Percentiles rank a stretch among this genome's conserved stretches.
These are phyloP conservation scores for Termitomyces titanicus DNA, from an alignment of 768 basidiomycete species.

Conservation along the genomic window DNA sequence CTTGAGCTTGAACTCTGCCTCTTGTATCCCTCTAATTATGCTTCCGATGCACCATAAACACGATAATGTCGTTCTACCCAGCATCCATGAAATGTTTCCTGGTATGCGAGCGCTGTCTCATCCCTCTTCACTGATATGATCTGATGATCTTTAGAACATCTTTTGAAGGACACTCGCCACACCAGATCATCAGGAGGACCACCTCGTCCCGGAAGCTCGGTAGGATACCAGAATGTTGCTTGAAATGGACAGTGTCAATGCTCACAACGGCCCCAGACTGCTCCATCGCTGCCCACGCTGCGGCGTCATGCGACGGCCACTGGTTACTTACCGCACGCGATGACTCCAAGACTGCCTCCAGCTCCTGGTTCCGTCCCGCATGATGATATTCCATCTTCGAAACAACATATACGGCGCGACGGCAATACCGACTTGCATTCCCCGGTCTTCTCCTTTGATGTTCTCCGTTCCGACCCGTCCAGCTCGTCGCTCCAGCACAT, in stretches of 20 bases:
- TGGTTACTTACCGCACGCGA: background rate
- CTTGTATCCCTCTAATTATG: background rate
- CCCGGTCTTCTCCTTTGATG: slow-evolving; percentile 35
- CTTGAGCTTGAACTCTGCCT: background rate
- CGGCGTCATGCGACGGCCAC: slow-evolving; percentile 13
- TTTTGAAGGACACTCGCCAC: slow-evolving; percentile 12
- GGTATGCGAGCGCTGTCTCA: slow-evolving; percentile 25
- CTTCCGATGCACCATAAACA: slow-evolving; percentile 3
- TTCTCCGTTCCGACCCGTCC: slow-evolving; percentile 40
- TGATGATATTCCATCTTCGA: background rate
- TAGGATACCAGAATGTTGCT: background rate
- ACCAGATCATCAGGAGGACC: background rate
- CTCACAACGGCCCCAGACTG: background rate
- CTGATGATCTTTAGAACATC: slow-evolving; percentile 8
- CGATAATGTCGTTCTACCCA: slow-evolving; percentile 37
- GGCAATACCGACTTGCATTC: slow-evolving; percentile 8
- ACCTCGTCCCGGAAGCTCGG: background rate
- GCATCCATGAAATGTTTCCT: slow-evolving; percentile 55
- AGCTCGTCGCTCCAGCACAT: slow-evolving; percentile 40
- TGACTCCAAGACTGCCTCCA: background rate
- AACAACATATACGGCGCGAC: background rate
- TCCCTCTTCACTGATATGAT: no score
- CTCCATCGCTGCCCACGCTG: background rate
- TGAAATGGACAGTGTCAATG: background rate
- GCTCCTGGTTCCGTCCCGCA: background rate